phyloP scores from a whole-genome alignment of 148 eudicot species.

The Pharnaceum exiguum region DNA sequence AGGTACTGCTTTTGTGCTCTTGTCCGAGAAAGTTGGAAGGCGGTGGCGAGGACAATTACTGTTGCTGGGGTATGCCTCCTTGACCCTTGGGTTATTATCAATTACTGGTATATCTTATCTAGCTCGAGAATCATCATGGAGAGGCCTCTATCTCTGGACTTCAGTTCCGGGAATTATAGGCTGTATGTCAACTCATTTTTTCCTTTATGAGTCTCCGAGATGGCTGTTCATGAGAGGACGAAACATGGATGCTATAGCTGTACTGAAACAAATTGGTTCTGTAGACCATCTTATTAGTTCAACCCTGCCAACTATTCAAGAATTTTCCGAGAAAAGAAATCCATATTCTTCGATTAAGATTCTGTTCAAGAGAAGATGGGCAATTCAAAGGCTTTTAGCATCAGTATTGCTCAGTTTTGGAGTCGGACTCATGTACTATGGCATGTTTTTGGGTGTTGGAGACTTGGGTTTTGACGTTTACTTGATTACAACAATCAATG shows the following conservation, averaged over 20 bases:
- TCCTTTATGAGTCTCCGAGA: slow-evolving; percentile 25
- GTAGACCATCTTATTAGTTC: slow-evolving; percentile 1
- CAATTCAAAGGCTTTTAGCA: slow-evolving; percentile 12
- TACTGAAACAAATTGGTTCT: slow-evolving; percentile 11
- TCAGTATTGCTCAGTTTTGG: slow-evolving; percentile 23
- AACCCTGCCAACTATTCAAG: slow-evolving; percentile 6
- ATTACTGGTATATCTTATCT: slow-evolving; percentile 13
- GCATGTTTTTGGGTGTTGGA: slow-evolving; percentile 31
- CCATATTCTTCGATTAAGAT: slow-evolving; percentile 14
- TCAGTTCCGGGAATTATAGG: slow-evolving; percentile 19
- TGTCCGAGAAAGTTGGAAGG: slow-evolving; percentile 20
- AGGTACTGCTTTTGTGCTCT: slow-evolving; percentile 17
- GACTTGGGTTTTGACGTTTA: slow-evolving; percentile 19
- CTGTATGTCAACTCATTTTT: slow-evolving; percentile 5
- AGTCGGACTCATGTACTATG: slow-evolving; percentile 25
- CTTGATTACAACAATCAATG: slow-evolving; percentile 16
- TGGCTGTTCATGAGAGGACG: slow-evolving; percentile 22
- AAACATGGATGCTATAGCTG: slow-evolving; percentile 4
- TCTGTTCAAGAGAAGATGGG: slow-evolving; percentile 21
- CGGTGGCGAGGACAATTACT: slow-evolving; percentile 18
- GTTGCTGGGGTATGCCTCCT: slow-evolving; percentile 12
- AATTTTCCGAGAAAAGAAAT: background rate
- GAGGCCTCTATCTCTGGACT: slow-evolving; percentile 19
- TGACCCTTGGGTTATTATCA: slow-evolving; percentile 13
- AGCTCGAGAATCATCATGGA: slow-evolving; percentile 19